Evolutionary conservation across 306 rosid genomes (phyloP).

Genomic region (Rosa rugosa): DNA sequence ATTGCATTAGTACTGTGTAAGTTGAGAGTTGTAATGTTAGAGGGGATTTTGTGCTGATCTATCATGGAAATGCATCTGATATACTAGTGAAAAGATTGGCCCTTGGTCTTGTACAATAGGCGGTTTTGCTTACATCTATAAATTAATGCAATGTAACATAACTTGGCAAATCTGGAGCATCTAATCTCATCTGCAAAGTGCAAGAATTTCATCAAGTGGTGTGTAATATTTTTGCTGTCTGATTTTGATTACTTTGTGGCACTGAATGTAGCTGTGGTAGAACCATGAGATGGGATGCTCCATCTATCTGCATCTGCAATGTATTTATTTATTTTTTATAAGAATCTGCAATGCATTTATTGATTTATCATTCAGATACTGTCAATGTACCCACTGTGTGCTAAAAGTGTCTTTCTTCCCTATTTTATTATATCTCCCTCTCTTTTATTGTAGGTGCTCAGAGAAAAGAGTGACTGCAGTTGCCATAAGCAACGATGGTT

Average conservation of each 20-base stretch:
- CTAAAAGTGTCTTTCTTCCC: slow-evolving; percentile 2
- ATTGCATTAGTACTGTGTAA: slow-evolving; percentile 69
- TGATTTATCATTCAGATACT: background rate
- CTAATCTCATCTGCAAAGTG: background rate
- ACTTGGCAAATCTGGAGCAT: background rate
- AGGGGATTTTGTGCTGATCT: background rate
- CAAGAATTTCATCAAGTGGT: background rate
- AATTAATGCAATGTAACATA: background rate
- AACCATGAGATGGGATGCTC: background rate
- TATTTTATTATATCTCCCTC: background rate
- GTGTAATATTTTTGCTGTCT: background rate
- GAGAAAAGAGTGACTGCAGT: slow-evolving; percentile 94
- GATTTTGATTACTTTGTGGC: background rate
- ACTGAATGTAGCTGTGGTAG: background rate
- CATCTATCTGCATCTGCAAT: background rate
- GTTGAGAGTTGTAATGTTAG: slow-evolving; percentile 13
- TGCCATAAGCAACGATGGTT: slow-evolving; percentile 64
- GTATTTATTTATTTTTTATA: background rate
- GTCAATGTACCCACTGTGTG: slow-evolving; percentile 10
- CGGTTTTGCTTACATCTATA: background rate
- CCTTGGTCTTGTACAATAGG: slow-evolving; percentile 1
- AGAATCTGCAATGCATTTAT: too few species aligned
- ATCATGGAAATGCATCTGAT: background rate
- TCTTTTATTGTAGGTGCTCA: slow-evolving; percentile 51
- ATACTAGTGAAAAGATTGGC: background rate